Base-by-base conservation (phyloP, 345 rosid species). In the Linum lewisii region DNA sequence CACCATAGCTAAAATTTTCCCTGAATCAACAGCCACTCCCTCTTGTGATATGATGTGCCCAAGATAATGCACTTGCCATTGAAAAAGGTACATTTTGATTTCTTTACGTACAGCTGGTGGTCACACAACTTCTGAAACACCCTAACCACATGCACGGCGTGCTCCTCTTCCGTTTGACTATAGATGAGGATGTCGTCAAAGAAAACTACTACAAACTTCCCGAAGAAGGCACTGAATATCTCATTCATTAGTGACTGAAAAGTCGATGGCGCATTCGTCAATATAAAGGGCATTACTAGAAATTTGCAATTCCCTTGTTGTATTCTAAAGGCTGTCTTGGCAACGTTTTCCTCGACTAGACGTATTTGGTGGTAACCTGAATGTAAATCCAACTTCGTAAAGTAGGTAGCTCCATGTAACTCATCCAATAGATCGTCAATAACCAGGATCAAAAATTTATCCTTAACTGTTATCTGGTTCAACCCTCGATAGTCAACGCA, bases 391-490 rank as follows among this genome's bases (percentile, higher is more conserved):
- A 60, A 1, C 16, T 60, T 60, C 0, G 54, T 20, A 7, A 60
- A 60, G 0, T 18, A 3, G 3, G 15, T 2, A 1, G 36, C 20
- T 0, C 53, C 53, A 0, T 45, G 4, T 1, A 45, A 15, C 26
- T 60, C 63, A 45, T 60, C 63, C 4, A n/a, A 16, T 5, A 52
- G 56, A 18, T 52, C 56, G 20, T 52, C 1, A 52, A 52, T 52
- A 21, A 52, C 3, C 11, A 38, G 54, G 18, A 47, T 45, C 15
- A 37, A 38, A 6, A 15, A 60, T 9, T 25, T 45, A 18, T 49
- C 54, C n/a, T n/a, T n/a, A n/a, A n/a, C n/a, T n/a, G n/a, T n/a
- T n/a, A n/a, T n/a, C n/a, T n/a, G n/a, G n/a, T n/a, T n/a, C n/a
- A n/a, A n/a, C n/a, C n/a, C n/a, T n/a, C n/a, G n/a, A n/a, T n/a